These are phyloP conservation scores for Alnus rubra DNA, from an alignment of 306 rosid genomes.

Conservation along the genomic window DNA sequence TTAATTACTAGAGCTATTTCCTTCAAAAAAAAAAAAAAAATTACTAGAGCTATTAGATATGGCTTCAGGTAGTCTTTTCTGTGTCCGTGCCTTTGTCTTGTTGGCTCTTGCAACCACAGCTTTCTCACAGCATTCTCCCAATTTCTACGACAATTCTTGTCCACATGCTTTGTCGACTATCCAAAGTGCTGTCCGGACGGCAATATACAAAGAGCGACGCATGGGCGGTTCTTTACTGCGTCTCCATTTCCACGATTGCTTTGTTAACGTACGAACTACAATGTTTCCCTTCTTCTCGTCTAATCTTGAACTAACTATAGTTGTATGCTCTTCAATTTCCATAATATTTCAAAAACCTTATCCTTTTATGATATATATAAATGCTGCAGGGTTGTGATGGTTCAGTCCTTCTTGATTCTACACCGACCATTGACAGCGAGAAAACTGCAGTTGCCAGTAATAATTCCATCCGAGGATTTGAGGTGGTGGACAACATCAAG, in stretches of 20 bases:
- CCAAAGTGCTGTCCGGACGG: conserved; percentile 21
- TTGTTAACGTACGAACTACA: conserved; percentile 32
- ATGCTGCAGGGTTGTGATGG: conserved; percentile 47
- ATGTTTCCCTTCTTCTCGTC: background rate
- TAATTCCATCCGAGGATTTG: conserved; percentile 39
- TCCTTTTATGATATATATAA: too few relatives aligned
- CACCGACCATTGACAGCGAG: conserved; percentile 41
- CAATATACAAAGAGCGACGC: conserved; percentile 34
- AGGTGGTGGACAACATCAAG: conserved; percentile 48
- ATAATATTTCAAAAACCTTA: too few relatives aligned
- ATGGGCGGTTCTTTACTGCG: conserved; percentile 51
- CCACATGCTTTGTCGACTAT: conserved; percentile 40
- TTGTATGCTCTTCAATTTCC: too few relatives aligned
- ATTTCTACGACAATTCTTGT: conserved; percentile 36
- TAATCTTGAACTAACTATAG: background rate
- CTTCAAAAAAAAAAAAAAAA: too few relatives aligned
- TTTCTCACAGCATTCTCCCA: conserved; percentile 27
- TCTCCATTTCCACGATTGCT: conserved; percentile 53
- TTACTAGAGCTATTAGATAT: conserved; percentile 13
- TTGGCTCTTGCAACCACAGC: conserved; percentile 24
- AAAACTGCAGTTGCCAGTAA: conserved; percentile 26
- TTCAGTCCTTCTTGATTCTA: conserved; percentile 41
- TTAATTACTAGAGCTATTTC: background rate
- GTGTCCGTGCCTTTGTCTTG: conserved; percentile 8
- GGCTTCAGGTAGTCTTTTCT: conserved; percentile 12